phyloP scores from a whole-genome alignment of 2,329 filamentous ascomycete genomes.

The Diplodia intermedia region DNA sequence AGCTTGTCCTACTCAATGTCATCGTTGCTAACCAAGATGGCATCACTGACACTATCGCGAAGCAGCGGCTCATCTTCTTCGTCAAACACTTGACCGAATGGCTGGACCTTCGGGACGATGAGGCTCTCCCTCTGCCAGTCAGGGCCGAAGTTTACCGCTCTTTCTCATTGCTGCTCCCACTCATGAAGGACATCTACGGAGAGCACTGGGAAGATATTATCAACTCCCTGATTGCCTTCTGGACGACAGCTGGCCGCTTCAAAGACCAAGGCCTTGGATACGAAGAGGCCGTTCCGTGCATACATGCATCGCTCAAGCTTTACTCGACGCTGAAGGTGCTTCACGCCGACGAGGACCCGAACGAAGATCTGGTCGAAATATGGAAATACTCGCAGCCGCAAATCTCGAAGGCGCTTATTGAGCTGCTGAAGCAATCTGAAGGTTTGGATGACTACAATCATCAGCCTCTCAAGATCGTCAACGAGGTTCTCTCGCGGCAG shows the following conservation, averaged over 20 bases:
- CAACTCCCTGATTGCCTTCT: constrained; percentile 45
- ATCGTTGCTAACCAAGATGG: constrained; percentile 59
- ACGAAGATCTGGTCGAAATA: constrained; percentile 84
- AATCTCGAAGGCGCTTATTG: constrained; percentile 66
- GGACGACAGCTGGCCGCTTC: constrained; percentile 37
- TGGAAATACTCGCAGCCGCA: constrained; percentile 66
- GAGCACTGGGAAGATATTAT: constrained; percentile 75
- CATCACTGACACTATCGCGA: constrained; percentile 57
- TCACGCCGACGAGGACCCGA: constrained; percentile 65
- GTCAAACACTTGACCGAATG: constrained; percentile 79
- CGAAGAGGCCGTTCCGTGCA: constrained; percentile 56
- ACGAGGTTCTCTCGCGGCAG: constrained; percentile 74
- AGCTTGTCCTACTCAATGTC: constrained; percentile 62
- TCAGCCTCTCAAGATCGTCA: constrained; percentile 76
- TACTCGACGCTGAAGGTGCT: constrained; percentile 68
- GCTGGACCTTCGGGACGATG: constrained; percentile 60
- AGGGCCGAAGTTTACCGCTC: constrained; percentile 63
- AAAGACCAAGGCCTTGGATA: constrained; percentile 20
- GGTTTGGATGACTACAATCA: constrained; percentile 61
- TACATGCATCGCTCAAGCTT: constrained; percentile 77
- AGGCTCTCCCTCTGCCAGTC: constrained; percentile 58
- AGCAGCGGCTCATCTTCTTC: constrained; percentile 79
- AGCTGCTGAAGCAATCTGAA: constrained; percentile 65
- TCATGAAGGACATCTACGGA: constrained; percentile 83
- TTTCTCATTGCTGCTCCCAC: constrained; percentile 68